Base-by-base conservation (phyloP, 1,284 basidiomycete genomes). In the Marasmius fiardii region DNA sequence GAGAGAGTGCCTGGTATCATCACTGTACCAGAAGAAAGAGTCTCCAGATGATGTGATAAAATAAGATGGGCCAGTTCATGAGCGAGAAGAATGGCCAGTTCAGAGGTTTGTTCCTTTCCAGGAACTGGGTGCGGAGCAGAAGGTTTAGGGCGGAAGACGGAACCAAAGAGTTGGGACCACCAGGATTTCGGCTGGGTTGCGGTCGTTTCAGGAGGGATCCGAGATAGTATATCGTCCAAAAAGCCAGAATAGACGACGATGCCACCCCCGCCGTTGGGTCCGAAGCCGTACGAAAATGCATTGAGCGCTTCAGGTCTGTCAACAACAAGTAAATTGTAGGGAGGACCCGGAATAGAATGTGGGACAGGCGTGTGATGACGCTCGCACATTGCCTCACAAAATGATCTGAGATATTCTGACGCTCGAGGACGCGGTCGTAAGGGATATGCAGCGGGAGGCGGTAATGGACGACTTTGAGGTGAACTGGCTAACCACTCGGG, bases 211-310 rank as follows among this genome's bases (percentile, higher is more conserved):
- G 67, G 64, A 5, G 71, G 51, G 16, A 61, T 67, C 57, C 78
- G 78, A 43, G 79, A 68, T 43, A 95, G 74, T 44, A 95, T 85
- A 47, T 92, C 84, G 65, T 95, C 89, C 47, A 95, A 67, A 70
- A 95, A 90, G 7, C 93, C 93, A 4, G 90, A 91, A 68, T 92
- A 95, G 2, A 96, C 84, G 51, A 96, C 93, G 55, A 96, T 82
- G 1, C 93, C 93, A 52, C 92, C 92, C 0, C 88, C 92, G 24
- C 93, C 92, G 64, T 92, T 83, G 1, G 90, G 89, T 12, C 93
- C 93, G 63, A 95, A 95, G 1, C 93, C 93, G 66, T 93, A 95
- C 1, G 90, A 92, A 66, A 96, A 94, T 1, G 93, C 93, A 64
- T 95, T 96, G 16, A 80, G 79, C 26, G 84, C 76, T 51, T 88